Evolutionary conservation across 2,329 filamentous ascomycete species (phyloP).

Genomic region (Magnaporthiopsis rhizophila): DNA sequence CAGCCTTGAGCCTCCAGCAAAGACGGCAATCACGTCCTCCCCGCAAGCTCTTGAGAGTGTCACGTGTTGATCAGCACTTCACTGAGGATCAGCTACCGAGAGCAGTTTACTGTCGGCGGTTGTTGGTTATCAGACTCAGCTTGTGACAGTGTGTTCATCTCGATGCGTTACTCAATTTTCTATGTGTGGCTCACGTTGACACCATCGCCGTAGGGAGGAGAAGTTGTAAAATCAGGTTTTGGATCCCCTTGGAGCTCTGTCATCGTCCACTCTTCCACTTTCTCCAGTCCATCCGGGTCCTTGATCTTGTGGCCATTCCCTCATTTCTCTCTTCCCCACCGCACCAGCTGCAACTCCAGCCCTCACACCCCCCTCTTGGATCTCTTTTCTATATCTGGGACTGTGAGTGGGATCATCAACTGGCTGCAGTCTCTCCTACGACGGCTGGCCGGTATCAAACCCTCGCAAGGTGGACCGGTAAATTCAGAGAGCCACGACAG

Average conservation of each 20-base stretch:
- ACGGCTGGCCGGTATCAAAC: neutral
- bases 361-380: neutral
- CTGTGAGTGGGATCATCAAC: neutral
- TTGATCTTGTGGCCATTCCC: too few species aligned
- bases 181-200: too few species aligned
- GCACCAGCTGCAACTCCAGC: too few species aligned
- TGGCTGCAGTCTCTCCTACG: neutral
- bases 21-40: neutral
- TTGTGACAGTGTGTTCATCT: neutral
- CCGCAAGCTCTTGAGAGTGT: neutral
- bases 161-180: neutral
- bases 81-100: neutral
- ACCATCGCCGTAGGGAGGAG: too few species aligned
- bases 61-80: neutral
- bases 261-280: too few species aligned
- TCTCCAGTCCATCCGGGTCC: too few species aligned
- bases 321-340: too few species aligned
- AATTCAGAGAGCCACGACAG: too few species aligned
- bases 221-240: too few species aligned
- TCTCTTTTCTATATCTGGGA: slow-evolving; percentile 6
- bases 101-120: neutral
- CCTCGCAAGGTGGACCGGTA: too few species aligned
- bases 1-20: too few species aligned
- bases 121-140: neutral
- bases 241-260: too few species aligned